Percentiles rank a stretch among this genome's conserved stretches.
These are phyloP conservation scores for Trametes hirsuta DNA, from an alignment of 1,284 basidiomycete genomes.

Conservation along the genomic window DNA sequence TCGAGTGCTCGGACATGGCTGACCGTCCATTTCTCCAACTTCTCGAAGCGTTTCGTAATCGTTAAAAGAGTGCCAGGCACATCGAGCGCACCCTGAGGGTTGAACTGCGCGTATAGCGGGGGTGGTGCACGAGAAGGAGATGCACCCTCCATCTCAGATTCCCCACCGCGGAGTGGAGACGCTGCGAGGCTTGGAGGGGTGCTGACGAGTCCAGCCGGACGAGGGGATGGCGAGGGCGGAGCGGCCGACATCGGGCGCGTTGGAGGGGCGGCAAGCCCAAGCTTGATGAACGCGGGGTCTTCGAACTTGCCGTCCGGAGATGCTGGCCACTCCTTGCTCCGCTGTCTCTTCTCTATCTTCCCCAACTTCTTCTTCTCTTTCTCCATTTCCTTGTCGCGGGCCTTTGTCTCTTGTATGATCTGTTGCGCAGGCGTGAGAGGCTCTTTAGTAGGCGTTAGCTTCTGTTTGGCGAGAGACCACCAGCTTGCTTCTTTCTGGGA, in stretches of 20 bases:
- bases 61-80: constrained; percentile 69
- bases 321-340: constrained; percentile 54
- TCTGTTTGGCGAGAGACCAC: constrained; percentile 73
- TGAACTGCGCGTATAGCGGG: constrained; percentile 76
- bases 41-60: constrained; percentile 76
- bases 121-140: constrained; percentile 65
- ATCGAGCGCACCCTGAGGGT: constrained; percentile 67
- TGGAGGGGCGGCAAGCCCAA: constrained; percentile 43
- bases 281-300: constrained; percentile 60
- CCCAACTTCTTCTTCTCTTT: constrained; percentile 55
- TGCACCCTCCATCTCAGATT: constrained; percentile 39
- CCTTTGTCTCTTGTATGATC: constrained; percentile 71
- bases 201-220: constrained; percentile 45
- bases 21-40: constrained; percentile 84
- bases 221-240: constrained; percentile 60
- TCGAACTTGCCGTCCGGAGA: constrained; percentile 50
- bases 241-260: constrained; percentile 49
- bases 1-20: constrained; percentile 80
- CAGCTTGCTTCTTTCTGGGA: constrained; percentile 66
- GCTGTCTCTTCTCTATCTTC: constrained; percentile 33
- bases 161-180: constrained; percentile 53
- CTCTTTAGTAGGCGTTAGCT: constrained; percentile 78
- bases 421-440: constrained; percentile 79
- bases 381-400: constrained; percentile 55
- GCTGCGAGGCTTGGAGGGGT: constrained; percentile 62